Base-by-base conservation (phyloP, 176 grass and related monocot species). In the Carex pumila region DNA sequence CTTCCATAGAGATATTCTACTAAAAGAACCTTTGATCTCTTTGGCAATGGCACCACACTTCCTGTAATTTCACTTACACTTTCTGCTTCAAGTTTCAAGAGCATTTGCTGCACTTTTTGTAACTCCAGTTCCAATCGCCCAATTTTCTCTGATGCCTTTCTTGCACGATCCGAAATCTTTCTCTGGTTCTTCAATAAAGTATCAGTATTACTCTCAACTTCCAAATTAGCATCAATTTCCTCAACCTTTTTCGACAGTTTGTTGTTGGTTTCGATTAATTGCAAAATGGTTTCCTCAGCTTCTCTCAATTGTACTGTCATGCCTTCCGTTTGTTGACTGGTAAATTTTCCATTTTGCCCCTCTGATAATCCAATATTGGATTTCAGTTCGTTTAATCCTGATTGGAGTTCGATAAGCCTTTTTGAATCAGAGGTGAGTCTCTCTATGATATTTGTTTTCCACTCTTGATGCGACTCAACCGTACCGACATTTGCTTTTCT, bases 131-230 rank as follows among this genome's bases (percentile, higher is more conserved):
- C 96, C 85, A 99, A 71, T 43, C 82, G 81, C 6, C 86, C 96
- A 3, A 93, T 88, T 86, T 95, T 99, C 81, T 99, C 96, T 18
- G 93, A 99, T 71, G 89, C 88, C 84, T 92, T 95, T n/a, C 83
- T 31, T 17, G 89, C 85, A 15, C 91, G 88, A 61, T 95, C 96
- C 22, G 87, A 88, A 76, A 99, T 94, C 81, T 94, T 95, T 75
- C 83, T 89, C 83, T 93, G 93, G 87, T 85, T 99, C 84, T 88
- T 84, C 72, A 80, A 93, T 18, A 90, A 84, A 3, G 77, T 56
- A 85, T 93, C 89, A 31, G 76, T 85, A 45, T 47, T 85, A 36
- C 34, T 76, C 0, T 41, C 65, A 7, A 70, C 82, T 6, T 86
- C 87, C 1, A 81, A n/a, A 83, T 85, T 34, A 0, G 83, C 61